Conservation (phyloP, 106 monocot genomes). For the Platanthera zijinensis region DNA sequence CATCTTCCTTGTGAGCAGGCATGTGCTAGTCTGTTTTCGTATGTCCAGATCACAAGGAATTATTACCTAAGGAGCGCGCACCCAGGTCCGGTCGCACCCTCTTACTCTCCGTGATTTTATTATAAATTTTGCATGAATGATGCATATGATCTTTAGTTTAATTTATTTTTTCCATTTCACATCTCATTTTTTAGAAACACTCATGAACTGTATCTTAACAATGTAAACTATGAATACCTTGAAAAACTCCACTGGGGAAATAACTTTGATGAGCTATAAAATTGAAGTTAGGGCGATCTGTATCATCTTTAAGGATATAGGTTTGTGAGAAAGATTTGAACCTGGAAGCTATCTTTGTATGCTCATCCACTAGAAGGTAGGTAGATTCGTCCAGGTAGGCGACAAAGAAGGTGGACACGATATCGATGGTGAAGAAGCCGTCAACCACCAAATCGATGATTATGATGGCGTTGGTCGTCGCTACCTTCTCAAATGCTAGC, state of each 20-base stretch:
- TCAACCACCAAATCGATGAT: slow-evolving; percentile 27
- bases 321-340: neutral
- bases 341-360: slow-evolving; percentile 34
- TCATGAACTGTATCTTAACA: neutral
- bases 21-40: too few species aligned
- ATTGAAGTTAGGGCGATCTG: neutral
- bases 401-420: slow-evolving; percentile 38
- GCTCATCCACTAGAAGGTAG: slow-evolving; percentile 32
- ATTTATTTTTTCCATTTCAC: neutral
- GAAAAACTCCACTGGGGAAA: neutral
- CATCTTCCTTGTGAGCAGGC: too few species aligned
- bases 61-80: neutral
- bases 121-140: neutral
- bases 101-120: neutral
- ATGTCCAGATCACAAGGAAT: neutral
- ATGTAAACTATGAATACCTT: neutral
- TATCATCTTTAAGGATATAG: neutral
- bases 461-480: slow-evolving; percentile 7
- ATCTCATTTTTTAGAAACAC: too few species aligned
- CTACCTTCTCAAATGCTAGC: slow-evolving; percentile 25
- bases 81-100: neutral
- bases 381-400: slow-evolving; percentile 38
- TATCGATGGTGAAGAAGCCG: slow-evolving; percentile 41
- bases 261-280: neutral
- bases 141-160: neutral